Conservation (phyloP, 75 land plant species). For the Cunninghamia lanceolata region DNA sequence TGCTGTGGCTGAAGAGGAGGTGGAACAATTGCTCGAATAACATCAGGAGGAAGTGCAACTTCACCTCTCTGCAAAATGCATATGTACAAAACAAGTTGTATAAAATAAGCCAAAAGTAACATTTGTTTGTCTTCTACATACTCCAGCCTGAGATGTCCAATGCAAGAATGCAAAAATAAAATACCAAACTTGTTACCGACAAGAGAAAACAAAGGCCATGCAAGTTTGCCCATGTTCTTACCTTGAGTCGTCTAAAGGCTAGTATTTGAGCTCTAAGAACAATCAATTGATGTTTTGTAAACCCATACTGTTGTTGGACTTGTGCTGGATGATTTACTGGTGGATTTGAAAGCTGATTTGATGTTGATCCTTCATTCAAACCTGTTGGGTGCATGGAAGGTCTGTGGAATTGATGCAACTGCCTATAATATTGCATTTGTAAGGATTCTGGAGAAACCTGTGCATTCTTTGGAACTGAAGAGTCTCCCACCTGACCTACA, state of each 20-base stretch:
- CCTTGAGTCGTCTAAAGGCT: conserved; percentile 95
- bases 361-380: conserved; percentile 15
- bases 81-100: neutral
- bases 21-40: conserved; percentile 66
- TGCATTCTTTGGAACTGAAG: conserved; percentile 23
- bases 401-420: conserved; percentile 28
- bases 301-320: conserved; percentile 48
- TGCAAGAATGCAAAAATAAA: neutral
- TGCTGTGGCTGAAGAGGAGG: conserved; percentile 66
- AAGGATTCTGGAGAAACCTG: conserved; percentile 23
- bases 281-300: conserved; percentile 86
- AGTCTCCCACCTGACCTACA: conserved; percentile 24
- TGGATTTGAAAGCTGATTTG: conserved; percentile 14
- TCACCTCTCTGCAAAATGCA: conserved; percentile 72
- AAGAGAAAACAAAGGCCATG: neutral
- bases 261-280: conserved; percentile 93
- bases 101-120: neutral
- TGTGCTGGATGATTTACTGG: conserved; percentile 25
- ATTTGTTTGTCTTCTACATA: neutral
- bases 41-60: conserved; percentile 61
- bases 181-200: neutral
- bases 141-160: neutral
- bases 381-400: conserved; percentile 25
- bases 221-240: conserved; percentile 23
- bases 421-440: conserved; percentile 44